Conservation (phyloP, 768 basidiomycete species). For the Coprinopsis cinerea region DNA sequence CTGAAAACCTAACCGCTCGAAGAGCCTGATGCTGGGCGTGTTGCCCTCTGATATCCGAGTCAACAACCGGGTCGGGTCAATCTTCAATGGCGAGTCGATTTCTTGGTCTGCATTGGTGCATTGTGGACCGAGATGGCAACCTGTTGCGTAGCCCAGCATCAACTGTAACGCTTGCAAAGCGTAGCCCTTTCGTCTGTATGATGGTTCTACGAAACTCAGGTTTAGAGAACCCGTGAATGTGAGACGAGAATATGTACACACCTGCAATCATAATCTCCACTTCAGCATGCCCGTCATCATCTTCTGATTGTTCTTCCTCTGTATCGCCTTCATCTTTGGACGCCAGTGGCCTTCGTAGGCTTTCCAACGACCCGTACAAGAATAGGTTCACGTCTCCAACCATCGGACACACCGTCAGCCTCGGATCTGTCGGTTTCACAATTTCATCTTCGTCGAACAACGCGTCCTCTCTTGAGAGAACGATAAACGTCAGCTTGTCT, state of each 20-base stretch:
- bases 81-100: not conserved
- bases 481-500: constrained; percentile 91
- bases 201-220: constrained; percentile 39
- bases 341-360: not conserved
- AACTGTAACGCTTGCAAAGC: constrained; percentile 59
- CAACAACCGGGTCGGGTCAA: constrained; percentile 38
- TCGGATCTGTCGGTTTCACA: constrained; percentile 27
- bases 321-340: constrained; percentile 7
- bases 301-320: constrained; percentile 24
- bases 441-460: not conserved
- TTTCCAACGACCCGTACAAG: constrained; percentile 45
- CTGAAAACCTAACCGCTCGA: constrained; percentile 70
- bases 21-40: constrained; percentile 61
- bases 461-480: constrained; percentile 45
- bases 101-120: not conserved
- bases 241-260: constrained; percentile 20
- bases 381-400: constrained; percentile 93
- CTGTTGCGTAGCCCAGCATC: constrained; percentile 65
- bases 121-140: constrained; percentile 17
- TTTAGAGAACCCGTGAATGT: not conserved
- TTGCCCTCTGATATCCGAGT: constrained; percentile 73
- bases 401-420: constrained; percentile 47
- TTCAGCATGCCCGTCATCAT: constrained; percentile 43
- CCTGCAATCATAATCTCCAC: constrained; percentile 95
- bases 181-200: constrained; percentile 63